Base-by-base conservation (phyloP, 441 rosid genomes). In the Cnidoscolus chayamansa region DNA sequence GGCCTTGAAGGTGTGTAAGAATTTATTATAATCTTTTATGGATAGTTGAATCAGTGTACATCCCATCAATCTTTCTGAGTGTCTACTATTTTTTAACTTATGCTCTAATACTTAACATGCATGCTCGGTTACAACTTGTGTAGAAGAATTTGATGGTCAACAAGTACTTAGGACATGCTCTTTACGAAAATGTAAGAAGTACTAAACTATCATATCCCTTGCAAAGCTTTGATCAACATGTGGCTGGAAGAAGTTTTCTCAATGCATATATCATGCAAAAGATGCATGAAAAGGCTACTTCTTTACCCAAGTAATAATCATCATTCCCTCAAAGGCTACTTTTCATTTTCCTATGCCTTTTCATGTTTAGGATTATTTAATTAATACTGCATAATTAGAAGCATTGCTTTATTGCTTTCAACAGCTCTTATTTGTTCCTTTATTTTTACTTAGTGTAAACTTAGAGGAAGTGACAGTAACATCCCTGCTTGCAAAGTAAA, bases 81-180 rank as follows among this genome's bases (percentile, higher is more conserved):
- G 17, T 51, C 16, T 8, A 8, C 15, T 50, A 16, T 15, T 50
- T 2, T 50, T n/a, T 4, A n/a, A 51, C 6, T 51, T 51, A 3
- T 51, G 56, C 56, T 51, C 17, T n/a, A 51, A 51, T 51, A 15
- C 31, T 0, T 17, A 1, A 11, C 48, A n/a, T 50, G 74, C 20
- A 16, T 64, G 49, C 8, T 51, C 3, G 53, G 53, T 7, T 79
- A 76, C 84, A 89, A 92, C 88, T 80, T 88, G 92, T 61, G 80
- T 89, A 66, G 88, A 88, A 66, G 81, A 84, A 73, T 86, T 86
- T 67, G 94, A 89, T 79, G 87, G 90, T 35, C 88, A 86, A 63
- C 78, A 79, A 40, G 78, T 85, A 49, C 82, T 77, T 77, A 89
- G 90, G 90, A 55, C 86, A 88, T 74, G 92, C 86, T 9, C 84